Percentiles rank a stretch among this genome's conserved stretches.
Conservation (phyloP, 192 early-diverging fungal genomes). For the Helicostylum pulchrum region DNA sequence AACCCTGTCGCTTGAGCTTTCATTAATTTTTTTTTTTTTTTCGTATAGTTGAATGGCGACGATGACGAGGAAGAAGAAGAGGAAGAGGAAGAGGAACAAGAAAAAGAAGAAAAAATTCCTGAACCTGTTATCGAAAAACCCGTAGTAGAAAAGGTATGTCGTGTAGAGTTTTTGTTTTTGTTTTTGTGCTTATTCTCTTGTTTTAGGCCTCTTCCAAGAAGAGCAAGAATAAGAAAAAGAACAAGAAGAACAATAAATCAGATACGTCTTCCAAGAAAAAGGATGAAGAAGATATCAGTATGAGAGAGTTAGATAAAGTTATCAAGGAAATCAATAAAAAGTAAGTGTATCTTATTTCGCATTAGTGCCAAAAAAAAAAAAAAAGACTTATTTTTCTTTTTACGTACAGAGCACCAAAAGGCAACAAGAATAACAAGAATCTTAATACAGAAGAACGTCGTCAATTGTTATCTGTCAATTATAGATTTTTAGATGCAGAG, state of each 20-base stretch:
- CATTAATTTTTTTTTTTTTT: not conserved
- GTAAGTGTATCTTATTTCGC: slow-evolving; percentile 29
- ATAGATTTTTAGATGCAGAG: slow-evolving; percentile 73
- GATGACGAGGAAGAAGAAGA: slow-evolving; percentile 39
- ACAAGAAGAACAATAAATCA: slow-evolving; percentile 32
- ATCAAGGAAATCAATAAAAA: slow-evolving; percentile 59
- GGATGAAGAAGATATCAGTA: slow-evolving; percentile 47
- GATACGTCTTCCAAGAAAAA: slow-evolving; percentile 13
- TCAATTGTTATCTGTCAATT: slow-evolving; percentile 53
- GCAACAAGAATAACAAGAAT: not conserved
- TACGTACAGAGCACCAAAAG: not conserved
- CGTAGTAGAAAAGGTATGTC: slow-evolving; percentile 2
- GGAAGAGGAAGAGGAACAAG: slow-evolving; percentile 1
- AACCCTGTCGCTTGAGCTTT: not conserved
- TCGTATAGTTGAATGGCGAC: slow-evolving; percentile 49
- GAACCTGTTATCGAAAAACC: not conserved
- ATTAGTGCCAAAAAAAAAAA: no score
- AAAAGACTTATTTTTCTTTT: not conserved
- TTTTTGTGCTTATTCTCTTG: not conserved
- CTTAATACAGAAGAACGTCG: slow-evolving; percentile 6
- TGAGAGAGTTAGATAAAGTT: slow-evolving; percentile 64
- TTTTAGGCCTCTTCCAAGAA: slow-evolving; percentile 27
- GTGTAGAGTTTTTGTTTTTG: not conserved
- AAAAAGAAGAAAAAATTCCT: not conserved
- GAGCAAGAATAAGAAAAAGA: slow-evolving; percentile 53